Base-by-base conservation (phyloP, 1,284 basidiomycete genomes). In the Papiliotrema nemorosa region DNA sequence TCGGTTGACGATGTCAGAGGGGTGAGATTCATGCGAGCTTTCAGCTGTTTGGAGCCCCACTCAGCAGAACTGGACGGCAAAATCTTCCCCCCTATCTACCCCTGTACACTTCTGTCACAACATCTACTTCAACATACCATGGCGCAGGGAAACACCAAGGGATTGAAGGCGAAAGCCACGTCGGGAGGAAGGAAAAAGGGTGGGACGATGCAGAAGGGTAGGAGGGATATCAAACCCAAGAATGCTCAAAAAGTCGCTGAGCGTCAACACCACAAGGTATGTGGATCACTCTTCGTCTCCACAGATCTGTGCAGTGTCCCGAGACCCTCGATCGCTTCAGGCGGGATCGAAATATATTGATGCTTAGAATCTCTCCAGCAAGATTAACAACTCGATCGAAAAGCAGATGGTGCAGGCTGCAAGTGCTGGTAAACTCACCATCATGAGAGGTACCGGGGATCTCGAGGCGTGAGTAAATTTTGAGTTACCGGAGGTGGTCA, bases 311-410 rank as follows among this genome's bases (percentile, higher is more conserved):
- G 16, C 22, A 14, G 33, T 16, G 10, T 20, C 3, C 35, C 36
- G 31, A 10, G 9, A n/a, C 31, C 31, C 31, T 34, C 27, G 13
- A 38, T 45, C 29, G 20, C 37, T 26, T 10, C 13, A 7, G 10
- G 26, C 26, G 10, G 7, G 9, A 7, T 14, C 22, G 27, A n/a
- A 22, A 9, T 25, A n/a, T 12, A 34, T 54, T 59, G 16, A 59
- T 39, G 10, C 20, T 3, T 69, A 92, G 90, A 78, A 81, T 62
- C 78, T 94, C 55, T 87, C 86, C 55, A 84, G 88, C 50, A 90
- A 90, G 75, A 91, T 93, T 69, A 90, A 87, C 70, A 84, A 83
- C 69, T 88, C 86, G 27, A 90, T 94, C 63, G 90, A 94, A 73
- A 80, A 81, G 52, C 89, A 92, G 74, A 88, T 90, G 83, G 87